phyloP scores from a whole-genome alignment of 805 yeast species.

The Pichia thaimueangensis region DNA sequence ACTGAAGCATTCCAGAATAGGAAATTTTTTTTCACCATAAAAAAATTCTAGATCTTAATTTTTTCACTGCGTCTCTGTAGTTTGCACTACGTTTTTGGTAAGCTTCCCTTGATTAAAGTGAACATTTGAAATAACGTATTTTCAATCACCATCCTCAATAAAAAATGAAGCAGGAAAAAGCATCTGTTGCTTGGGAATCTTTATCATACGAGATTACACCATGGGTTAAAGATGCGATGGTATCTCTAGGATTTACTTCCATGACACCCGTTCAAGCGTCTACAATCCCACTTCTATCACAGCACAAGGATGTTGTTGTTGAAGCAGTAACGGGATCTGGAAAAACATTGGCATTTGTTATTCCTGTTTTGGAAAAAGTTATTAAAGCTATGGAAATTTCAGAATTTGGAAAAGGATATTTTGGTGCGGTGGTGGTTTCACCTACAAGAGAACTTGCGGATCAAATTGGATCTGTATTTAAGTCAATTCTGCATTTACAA shows the following conservation, averaged over 20 bases:
- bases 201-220: conserved; percentile 49
- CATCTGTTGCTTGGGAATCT: conserved; percentile 58
- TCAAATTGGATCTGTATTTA: conserved; percentile 66
- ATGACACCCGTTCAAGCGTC: conserved; percentile 99
- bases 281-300: conserved; percentile 75
- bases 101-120: too few relatives aligned
- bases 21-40: neutral
- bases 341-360: conserved; percentile 85
- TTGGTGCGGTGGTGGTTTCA: conserved; percentile 65
- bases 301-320: conserved; percentile 90
- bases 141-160: too few relatives aligned
- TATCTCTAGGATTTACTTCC: conserved; percentile 63
- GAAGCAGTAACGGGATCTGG: conserved; percentile 98
- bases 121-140: too few relatives aligned
- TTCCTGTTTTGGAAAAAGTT: conserved; percentile 74
- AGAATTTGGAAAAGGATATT: conserved; percentile 51
- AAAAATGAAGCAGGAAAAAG: conserved; percentile 5
- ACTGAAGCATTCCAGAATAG: conserved; percentile 6
- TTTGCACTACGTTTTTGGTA: too few relatives aligned
- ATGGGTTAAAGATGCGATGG: conserved; percentile 67
- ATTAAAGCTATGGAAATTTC: conserved; percentile 23
- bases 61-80: too few relatives aligned
- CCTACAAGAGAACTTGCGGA: conserved; percentile 62
- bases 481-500: conserved; percentile 48
- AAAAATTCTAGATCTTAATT: conserved; percentile 1